phyloP scores from a whole-genome alignment of 2,329 filamentous ascomycete genomes.

The Acarospora socialis region DNA sequence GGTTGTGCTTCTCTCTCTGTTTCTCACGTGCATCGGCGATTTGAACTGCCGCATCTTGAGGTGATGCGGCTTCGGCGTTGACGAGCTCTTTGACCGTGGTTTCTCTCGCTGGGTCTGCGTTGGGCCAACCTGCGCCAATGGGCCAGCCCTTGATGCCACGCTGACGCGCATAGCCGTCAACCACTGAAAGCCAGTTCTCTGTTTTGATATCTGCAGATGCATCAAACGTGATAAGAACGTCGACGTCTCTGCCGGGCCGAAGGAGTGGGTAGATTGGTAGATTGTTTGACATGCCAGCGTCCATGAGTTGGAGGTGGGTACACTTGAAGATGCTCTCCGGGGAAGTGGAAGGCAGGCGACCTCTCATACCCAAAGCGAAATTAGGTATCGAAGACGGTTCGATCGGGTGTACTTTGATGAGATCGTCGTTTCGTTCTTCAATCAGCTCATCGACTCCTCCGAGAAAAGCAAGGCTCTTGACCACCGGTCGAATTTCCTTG shows the following conservation, averaged over 20 bases:
- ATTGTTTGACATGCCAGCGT: slow-evolving; percentile 98
- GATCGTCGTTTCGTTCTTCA: slow-evolving; percentile 64
- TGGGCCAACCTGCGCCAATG: slow-evolving; percentile 85
- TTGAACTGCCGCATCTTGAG: slow-evolving; percentile 48
- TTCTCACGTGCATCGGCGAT: slow-evolving; percentile 42
- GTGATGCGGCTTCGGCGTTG: slow-evolving; percentile 47
- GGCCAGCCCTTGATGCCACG: slow-evolving; percentile 91
- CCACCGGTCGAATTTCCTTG: slow-evolving; percentile 72
- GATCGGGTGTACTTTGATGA: slow-evolving; percentile 87
- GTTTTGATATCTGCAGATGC: slow-evolving; percentile 84
- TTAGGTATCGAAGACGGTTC: slow-evolving; percentile 86
- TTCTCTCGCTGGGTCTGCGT: slow-evolving; percentile 40
- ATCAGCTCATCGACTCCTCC: slow-evolving; percentile 67
- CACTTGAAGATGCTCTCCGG: slow-evolving; percentile 59
- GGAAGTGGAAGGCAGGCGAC: slow-evolving; percentile 54
- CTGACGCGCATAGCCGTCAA: slow-evolving; percentile 82
- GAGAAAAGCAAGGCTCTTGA: slow-evolving; percentile 63
- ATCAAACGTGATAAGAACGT: slow-evolving; percentile 85
- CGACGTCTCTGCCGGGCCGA: slow-evolving; percentile 73
- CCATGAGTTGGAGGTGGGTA: slow-evolving; percentile 73
- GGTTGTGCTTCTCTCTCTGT: slow-evolving; percentile 19
- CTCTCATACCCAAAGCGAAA: slow-evolving; percentile 69
- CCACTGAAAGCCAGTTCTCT: slow-evolving; percentile 92
- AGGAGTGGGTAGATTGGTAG: slow-evolving; percentile 89
- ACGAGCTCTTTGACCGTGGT: slow-evolving; percentile 52